Base-by-base conservation (phyloP, 768 basidiomycete species). In the Glaciozyma antarctica region DNA sequence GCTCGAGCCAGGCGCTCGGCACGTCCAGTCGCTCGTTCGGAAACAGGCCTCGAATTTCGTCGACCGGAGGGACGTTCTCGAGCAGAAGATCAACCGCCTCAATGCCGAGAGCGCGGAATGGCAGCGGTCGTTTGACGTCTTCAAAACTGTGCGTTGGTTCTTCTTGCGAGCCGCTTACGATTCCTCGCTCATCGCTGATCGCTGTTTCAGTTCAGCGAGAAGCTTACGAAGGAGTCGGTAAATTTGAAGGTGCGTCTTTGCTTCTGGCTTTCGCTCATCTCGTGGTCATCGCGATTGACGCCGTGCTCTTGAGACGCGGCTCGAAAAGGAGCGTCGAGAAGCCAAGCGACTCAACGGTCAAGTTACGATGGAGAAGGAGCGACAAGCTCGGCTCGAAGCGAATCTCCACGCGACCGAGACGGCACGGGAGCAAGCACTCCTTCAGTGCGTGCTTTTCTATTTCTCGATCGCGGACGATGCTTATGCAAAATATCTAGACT, bases 21-120 rank as follows among this genome's bases (percentile, higher is more conserved):
- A 63, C 21, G 61, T 66, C 0, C 70, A 69, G 38, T 34, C 24
- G 6, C 57, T 73, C 49, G 54, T 68, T 10, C 57, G 70, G 59
- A 58, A 53, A 8, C 72, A 91, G 87, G 17, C 90, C 81, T 76
- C 92, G 90, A 78, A 91, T 88, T 73, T 84, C 81, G 75, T 94
- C 90, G 74, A 97, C 90, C 44, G 92, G 88, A 57, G 97, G 83
- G 45, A 94, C 76, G 78, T 81, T 48, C 30, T 64, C 47, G 62
- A 67, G 30, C 54, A 49, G 15, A 34, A 48, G 32, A 41, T 60
- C 17, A 19, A 53, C 5, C 43, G 38, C n/a, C 60, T 66, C 21
- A 64, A 72, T 6, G 9, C 21, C 1, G 61, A 71, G 49, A 58
- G 45, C 26, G 13, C 8, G 3, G 55, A 58, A 19, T 69, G 70